Percentiles rank a stretch among this genome's conserved stretches.
Evolutionary conservation across 2,329 filamentous ascomycete genomes (phyloP).

Genomic region (Penicillium glabrum): DNA sequence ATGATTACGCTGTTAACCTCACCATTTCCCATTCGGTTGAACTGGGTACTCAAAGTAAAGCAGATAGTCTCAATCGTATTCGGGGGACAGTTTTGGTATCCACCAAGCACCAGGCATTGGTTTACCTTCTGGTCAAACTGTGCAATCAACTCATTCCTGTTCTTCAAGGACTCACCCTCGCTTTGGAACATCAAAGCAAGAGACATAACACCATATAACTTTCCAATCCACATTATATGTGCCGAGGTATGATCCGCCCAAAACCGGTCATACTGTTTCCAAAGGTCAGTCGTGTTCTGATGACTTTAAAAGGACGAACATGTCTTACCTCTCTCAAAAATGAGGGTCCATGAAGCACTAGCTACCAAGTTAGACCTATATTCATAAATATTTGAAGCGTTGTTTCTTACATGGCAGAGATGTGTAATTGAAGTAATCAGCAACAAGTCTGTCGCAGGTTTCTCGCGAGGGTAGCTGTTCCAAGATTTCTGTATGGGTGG

Average conservation of each 20-base stretch:
- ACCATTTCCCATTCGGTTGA: neutral
- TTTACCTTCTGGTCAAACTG: slow-evolving; percentile 48
- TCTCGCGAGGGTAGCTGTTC: slow-evolving; percentile 12
- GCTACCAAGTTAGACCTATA: neutral
- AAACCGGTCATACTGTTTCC: slow-evolving; percentile 8
- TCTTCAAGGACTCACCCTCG: neutral
- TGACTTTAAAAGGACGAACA: neutral
- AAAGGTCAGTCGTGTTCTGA: neutral
- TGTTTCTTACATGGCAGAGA: slow-evolving; percentile 4
- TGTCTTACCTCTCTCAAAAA: slow-evolving; percentile 8
- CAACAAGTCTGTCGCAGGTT: slow-evolving; percentile 17
- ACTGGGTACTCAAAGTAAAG: slow-evolving; percentile 1
- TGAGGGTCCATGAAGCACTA: slow-evolving; percentile 10
- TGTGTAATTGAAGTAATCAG: slow-evolving; percentile 16
- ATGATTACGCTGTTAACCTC: slow-evolving; percentile 28
- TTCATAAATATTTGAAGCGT: neutral
- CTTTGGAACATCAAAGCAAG: slow-evolving; percentile 3
- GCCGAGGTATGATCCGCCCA: slow-evolving; percentile 3
- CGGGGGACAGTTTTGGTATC: slow-evolving; percentile 5
- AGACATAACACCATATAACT: slow-evolving; percentile 7
- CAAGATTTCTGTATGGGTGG: slow-evolving; percentile 14
- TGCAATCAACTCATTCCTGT: slow-evolving; percentile 25
- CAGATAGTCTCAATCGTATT: slow-evolving; percentile 9
- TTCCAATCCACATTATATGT: slow-evolving; percentile 11
- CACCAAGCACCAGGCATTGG: slow-evolving; percentile 7